phyloP scores from a whole-genome alignment of 2,329 filamentous ascomycete genomes.

The Metarhizium sp. region DNA sequence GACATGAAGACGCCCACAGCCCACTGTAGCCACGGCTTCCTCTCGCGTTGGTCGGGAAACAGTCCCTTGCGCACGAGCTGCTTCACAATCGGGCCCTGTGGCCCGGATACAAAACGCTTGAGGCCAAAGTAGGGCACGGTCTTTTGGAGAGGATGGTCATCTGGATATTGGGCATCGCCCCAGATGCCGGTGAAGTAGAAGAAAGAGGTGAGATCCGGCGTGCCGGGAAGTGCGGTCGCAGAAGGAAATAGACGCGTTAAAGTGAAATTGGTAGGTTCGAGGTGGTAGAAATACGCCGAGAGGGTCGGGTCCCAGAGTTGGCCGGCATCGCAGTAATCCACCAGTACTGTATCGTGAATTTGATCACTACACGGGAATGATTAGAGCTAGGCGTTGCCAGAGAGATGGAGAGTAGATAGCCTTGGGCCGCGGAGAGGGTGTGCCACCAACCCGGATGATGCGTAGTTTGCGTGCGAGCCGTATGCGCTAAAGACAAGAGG shows the following conservation, averaged over 20 bases:
- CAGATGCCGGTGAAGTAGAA: constrained; percentile 20
- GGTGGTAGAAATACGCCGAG: constrained; percentile 20
- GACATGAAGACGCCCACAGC: constrained; percentile 15
- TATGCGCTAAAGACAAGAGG: constrained; percentile 20
- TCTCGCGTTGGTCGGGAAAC: constrained; percentile 12
- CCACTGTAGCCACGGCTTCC: constrained; percentile 15
- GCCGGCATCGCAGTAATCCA: constrained; percentile 21
- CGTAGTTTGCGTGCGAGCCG: constrained; percentile 22
- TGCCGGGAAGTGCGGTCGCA: not conserved
- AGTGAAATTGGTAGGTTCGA: constrained; percentile 11
- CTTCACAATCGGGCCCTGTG: constrained; percentile 17
- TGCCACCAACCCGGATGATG: constrained; percentile 14
- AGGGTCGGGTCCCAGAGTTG: constrained; percentile 19
- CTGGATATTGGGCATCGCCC: constrained; percentile 18
- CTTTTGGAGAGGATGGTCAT: constrained; percentile 16
- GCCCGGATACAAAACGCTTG: constrained; percentile 18
- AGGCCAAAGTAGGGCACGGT: constrained; percentile 17
- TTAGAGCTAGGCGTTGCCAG: not conserved
- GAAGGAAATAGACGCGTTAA: constrained; percentile 10
- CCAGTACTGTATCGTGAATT: constrained; percentile 17
- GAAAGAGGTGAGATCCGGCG: constrained; percentile 15
- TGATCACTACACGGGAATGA: constrained; percentile 12
- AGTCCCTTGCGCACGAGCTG: constrained; percentile 18
- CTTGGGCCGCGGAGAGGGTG: not conserved
- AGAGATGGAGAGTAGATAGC: not conserved